Base-by-base conservation (phyloP, 441 rosid genomes). In the Erodium trifolium region DNA sequence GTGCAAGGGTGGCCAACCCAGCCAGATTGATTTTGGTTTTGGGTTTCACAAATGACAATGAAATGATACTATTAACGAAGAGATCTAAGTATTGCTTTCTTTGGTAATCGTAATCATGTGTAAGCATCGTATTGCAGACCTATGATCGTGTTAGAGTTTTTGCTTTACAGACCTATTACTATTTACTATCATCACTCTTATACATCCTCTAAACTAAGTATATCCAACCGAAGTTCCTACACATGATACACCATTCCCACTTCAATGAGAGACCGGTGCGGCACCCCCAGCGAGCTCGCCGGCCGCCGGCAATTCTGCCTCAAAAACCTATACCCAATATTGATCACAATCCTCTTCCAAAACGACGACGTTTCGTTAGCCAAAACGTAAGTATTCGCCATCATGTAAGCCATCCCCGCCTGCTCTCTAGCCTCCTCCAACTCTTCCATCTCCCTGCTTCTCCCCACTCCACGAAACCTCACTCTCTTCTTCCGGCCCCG, bases 241-340 rank as follows among this genome's bases (percentile, higher is more conserved):
- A 94, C 83, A 68, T 90, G 85, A 75, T 94, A 94, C 70, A 94
- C 96, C 96, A 94, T 94, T 43, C 99, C 99, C 0, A 94, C 99
- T 83, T 94, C 97, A 64, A 94, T 78, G 57, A 86, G 87, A 37
- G 99, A 94, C 51, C 76, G 96, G 2, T 96, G 97, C 2, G 97
- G 97, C 60, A 94, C 96, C 79, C 85, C 92, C 29, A 94, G 92
- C 3, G 95, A 93, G 68, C 90, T 97, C 75, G 92, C 97, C n/a
- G 97, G 77, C 39, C 97, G 97, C 72, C 97, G 71, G 80, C 97
- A 91, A 75, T 94, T 94, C 76, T 90, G 84, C 49, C 96, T 81
- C 66, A 94, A 85, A 82, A 94, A 91, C 67, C 90, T 91, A 60
- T 89, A 94, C 17, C 96, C 97, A n/a, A 86, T 77, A 67, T 94